Conservation (phyloP, 2,329 filamentous ascomycete genomes). For the Fusarium brachygibbosum region DNA sequence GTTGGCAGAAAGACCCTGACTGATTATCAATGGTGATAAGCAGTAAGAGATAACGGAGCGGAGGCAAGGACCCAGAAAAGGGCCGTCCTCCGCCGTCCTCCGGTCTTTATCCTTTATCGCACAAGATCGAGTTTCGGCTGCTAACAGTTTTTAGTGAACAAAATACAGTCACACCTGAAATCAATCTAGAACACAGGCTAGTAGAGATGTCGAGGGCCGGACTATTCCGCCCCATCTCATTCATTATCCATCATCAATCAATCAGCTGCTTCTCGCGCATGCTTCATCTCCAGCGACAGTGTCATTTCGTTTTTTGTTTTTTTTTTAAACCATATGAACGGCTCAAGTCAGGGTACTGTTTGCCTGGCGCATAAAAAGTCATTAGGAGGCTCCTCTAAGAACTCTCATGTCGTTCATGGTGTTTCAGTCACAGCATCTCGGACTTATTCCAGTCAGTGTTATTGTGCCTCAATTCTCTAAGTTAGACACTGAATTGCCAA, state of each 20-base stretch:
- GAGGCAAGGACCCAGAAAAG: slow-evolving; percentile 21
- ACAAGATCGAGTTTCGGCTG: slow-evolving; percentile 37
- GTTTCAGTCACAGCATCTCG: slow-evolving; percentile 2
- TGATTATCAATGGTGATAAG: slow-evolving; percentile 24
- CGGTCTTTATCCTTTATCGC: slow-evolving; percentile 23
- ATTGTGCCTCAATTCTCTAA: slow-evolving; percentile 3
- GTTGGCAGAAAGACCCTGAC: slow-evolving; percentile 21
- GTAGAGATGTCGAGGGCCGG: not conserved
- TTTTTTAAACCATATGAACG: too few relatives aligned
- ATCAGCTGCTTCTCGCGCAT: not conserved
- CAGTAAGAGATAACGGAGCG: slow-evolving; percentile 27
- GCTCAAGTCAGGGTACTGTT: too few relatives aligned
- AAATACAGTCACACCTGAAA: slow-evolving; percentile 15
- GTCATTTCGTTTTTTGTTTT: too few relatives aligned
- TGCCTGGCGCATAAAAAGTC: too few relatives aligned
- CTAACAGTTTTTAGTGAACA: slow-evolving; percentile 51
- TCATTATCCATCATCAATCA: too few relatives aligned
- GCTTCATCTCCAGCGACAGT: not conserved
- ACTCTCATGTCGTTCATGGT: not conserved
- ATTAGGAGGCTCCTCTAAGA: not conserved
- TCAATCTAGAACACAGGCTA: not conserved
- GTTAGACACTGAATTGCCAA: not conserved
- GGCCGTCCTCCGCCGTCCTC: slow-evolving; percentile 16
- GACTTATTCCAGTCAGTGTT: slow-evolving; percentile 6
- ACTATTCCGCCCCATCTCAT: slow-evolving; percentile 4